These are phyloP conservation scores for Aristolochia fimbriata DNA, from an alignment of 164 flowering plant genomes.

Conservation along the genomic window DNA sequence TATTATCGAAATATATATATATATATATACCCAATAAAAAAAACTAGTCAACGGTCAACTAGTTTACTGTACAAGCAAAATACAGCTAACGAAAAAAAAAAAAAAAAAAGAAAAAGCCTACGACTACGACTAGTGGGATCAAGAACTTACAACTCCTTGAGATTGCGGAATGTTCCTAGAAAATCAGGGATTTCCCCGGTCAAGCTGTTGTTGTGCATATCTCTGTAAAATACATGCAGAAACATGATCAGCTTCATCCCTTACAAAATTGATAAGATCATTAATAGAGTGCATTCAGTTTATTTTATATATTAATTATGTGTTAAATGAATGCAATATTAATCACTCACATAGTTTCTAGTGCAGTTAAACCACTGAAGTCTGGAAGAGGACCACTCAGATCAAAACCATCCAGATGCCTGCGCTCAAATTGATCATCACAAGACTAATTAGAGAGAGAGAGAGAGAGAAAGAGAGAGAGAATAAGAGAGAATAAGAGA, in stretches of 20 bases:
- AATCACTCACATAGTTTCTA: conserved; percentile 30
- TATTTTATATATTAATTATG: neutral
- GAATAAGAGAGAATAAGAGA: neutral
- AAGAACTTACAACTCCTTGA: conserved; percentile 20
- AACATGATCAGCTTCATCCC: neutral
- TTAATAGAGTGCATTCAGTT: neutral
- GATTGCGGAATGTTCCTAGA: conserved; percentile 17
- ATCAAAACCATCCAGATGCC: neutral
- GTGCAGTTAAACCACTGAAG: conserved; percentile 36
- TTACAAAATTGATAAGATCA: neutral
- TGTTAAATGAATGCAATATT: neutral
- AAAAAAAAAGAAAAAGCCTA: no score
- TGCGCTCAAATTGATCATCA: neutral
- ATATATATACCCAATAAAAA: no score
- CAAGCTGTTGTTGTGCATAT: conserved; percentile 22
- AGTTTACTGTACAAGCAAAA: no score
- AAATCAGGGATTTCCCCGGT: conserved; percentile 20
- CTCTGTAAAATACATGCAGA: conserved; percentile 9
- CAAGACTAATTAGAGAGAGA: no score
- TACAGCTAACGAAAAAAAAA: no score
- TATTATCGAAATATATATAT: no score
- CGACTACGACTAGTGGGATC: no score
- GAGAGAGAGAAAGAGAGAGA: no score
- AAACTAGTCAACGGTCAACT: no score
- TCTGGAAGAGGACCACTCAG: conserved; percentile 33